Percentiles rank a stretch among this genome's conserved stretches.
Conservation (phyloP, 1,139 yeast species). For the Suhomyces bokatorum region DNA sequence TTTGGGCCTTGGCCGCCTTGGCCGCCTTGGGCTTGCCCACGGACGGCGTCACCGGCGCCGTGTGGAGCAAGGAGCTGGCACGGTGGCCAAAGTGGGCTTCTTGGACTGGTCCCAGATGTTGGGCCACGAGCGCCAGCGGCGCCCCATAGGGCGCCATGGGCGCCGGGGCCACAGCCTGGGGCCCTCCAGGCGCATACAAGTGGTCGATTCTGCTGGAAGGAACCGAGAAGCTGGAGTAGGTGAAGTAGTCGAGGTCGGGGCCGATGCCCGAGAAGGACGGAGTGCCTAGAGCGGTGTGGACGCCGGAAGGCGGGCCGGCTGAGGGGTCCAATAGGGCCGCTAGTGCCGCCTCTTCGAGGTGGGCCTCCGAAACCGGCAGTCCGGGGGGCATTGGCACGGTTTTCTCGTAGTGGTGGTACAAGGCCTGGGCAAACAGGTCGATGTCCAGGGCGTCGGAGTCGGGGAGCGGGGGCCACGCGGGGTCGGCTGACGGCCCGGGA, state of each 20-base stretch:
- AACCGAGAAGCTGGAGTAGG: conserved; percentile 12
- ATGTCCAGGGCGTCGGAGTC: conserved; percentile 7
- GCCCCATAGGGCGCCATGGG: neutral
- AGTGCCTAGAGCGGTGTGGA: conserved; percentile 6
- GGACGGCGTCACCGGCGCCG: conserved; percentile 9
- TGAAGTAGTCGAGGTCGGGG: conserved; percentile 14
- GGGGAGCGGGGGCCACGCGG: conserved; percentile 2
- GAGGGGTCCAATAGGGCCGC: neutral
- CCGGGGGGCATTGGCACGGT: neutral
- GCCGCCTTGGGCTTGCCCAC: conserved; percentile 6
- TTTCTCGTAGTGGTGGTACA: conserved; percentile 8
- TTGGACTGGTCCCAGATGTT: conserved; percentile 2
- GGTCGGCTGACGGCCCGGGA: neutral
- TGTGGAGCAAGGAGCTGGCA: conserved; percentile 2
- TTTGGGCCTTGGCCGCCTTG: conserved; percentile 7
- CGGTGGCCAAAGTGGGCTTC: conserved; percentile 8
- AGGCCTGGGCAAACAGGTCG: conserved; percentile 8
- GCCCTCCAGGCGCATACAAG: conserved; percentile 1
- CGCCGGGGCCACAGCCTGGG: neutral
- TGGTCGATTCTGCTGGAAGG: conserved; percentile 16
- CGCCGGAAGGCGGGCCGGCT: neutral
- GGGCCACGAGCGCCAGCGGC: neutral
- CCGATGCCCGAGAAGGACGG: conserved; percentile 1
- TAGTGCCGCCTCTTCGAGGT: neutral
- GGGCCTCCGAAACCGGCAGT: neutral